Conservation (phyloP, 1,284 basidiomycete genomes). For the Amylostereum areolatum region DNA sequence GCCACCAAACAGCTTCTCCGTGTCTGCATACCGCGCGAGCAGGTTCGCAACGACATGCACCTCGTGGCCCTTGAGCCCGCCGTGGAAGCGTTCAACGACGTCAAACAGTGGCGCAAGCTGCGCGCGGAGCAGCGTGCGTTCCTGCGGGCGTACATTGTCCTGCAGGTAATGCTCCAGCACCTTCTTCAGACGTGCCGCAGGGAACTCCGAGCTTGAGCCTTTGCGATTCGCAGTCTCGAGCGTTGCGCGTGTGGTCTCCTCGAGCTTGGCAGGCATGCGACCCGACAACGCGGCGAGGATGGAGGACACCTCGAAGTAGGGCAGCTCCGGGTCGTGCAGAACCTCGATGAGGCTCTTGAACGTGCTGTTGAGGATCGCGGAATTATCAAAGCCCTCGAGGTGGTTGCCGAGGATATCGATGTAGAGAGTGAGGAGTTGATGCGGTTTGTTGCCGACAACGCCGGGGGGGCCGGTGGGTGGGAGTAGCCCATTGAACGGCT, state of each 20-base stretch:
- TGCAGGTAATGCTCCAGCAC: constrained; percentile 81
- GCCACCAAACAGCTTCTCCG: constrained; percentile 89
- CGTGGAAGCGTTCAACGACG: constrained; percentile 77
- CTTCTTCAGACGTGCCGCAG: constrained; percentile 76
- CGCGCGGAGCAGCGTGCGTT: constrained; percentile 70
- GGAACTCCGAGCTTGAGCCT: constrained; percentile 76
- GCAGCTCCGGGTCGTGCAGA: constrained; percentile 81
- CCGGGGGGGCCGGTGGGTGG: constrained; percentile 82
- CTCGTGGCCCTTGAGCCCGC: constrained; percentile 87
- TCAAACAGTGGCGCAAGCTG: constrained; percentile 72
- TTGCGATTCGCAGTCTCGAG: constrained; percentile 76
- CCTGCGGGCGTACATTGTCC: constrained; percentile 75
- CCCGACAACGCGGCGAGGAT: constrained; percentile 90
- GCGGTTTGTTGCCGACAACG: constrained; percentile 86
- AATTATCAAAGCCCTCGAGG: constrained; percentile 93
- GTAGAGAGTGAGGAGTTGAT: constrained; percentile 81
- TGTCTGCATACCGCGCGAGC: constrained; percentile 71
- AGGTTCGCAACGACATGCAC: constrained; percentile 69
- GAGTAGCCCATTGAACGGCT: constrained; percentile 94
- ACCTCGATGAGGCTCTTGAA: constrained; percentile 80
- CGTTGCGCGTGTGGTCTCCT: constrained; percentile 77
- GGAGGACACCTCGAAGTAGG: constrained; percentile 82
- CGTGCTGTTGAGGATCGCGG: constrained; percentile 77
- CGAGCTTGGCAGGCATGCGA: constrained; percentile 89
- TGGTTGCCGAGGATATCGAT: constrained; percentile 86